Evolutionary conservation across 805 yeast species (phyloP), one percentile per base, ranked within the genome.

Genomic region (Yarrowia hollandica): DNA sequence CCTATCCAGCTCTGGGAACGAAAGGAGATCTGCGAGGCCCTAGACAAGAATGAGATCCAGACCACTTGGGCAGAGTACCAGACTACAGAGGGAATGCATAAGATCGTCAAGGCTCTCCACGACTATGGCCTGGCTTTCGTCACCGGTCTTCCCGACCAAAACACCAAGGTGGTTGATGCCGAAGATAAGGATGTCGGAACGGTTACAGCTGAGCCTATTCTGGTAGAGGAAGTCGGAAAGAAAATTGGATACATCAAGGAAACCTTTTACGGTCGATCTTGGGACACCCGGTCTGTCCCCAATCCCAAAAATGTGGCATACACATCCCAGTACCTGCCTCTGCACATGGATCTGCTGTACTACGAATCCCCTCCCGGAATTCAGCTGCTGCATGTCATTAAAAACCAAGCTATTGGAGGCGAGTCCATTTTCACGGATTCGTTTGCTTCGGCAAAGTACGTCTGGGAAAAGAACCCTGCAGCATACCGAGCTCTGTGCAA

Each of bases 331-430:
- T 80, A 80, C 64, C 75, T 88, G 37, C 90, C 90, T 2, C 74
- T 87, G 52, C 95, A 87, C 65, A 87, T 85, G 86, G 94, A 88
- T 66, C 75, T 87, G 22, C 75, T 83, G 44, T 87, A 86, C 71
- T 83, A 86, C 67, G 91, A 87, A 68, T 82, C 90, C 10, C 91
- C 91, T 2, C 95, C 95, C 1, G 92, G 92, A 0, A 72, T 87
- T 41, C 91, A 87, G 69, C 68, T 85, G 35, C 74, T 87, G 41
- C 94, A 87, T 64, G 77, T 81, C 33, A 67, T 75, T 37, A 66
- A 69, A 19, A 73, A 72, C 62, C 65, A 66, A 18, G 80, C 85
- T 10, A 64, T 64, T 9, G 90, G 89, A 11, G 92, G 90, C 10
- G 88, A 84, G 63, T 84, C 82, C 48, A 70, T 83, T 11, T 87